Base-by-base conservation (phyloP, 1,284 basidiomycete genomes). In the Pyrrhoderma lamaoense region DNA sequence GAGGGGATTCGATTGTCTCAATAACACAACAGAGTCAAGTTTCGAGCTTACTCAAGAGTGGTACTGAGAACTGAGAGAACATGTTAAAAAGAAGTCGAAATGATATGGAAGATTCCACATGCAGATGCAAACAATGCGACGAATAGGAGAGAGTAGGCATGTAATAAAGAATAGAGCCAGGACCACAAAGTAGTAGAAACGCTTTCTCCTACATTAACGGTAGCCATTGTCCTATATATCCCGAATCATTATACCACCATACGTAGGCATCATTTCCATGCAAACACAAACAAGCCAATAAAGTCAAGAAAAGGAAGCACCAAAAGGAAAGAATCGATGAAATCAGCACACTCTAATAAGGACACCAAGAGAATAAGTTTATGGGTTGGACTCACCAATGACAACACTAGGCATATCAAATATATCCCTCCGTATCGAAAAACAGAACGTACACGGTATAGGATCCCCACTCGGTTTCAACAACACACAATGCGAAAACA, bases 391-490 rank as follows among this genome's bases (percentile, higher is more conserved):
- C 62, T 65, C 65, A 80, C 90, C 90, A 58, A 93, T 92, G 48
- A 93, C 84, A 54, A 92, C 79, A 64, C 85, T 89, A 2, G 91
- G 91, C 51, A 90, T 69, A 68, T 89, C 86, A 67, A 92, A 93
- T 45, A 94, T 77, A 66, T 96, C 93, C 57, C 92, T 73, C 58
- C 91, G 78, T 63, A 97, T 92, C 46, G 91, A 92, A 66, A 94
- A 95, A 67, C 91, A 94, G 69, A 94, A 93, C 31, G 93, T 86
- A 55, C 91, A 83, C 45, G 87, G 87, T 16, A 94, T 81, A 1
- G 85, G 86, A 3, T 82, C 78, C n/a, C 89, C 89, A 37, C 76
- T 78, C 2, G 89, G 88, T 63, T 89, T 91, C 57, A 91, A 75
- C 37, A 97, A 68, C 25, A 91, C 86, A 56, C 89, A 93, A 62